Percentiles rank a stretch among this genome's conserved stretches.
Evolutionary conservation across 208 protist genomes (phyloP).

Genomic region (Leishmania tarentolae): DNA sequence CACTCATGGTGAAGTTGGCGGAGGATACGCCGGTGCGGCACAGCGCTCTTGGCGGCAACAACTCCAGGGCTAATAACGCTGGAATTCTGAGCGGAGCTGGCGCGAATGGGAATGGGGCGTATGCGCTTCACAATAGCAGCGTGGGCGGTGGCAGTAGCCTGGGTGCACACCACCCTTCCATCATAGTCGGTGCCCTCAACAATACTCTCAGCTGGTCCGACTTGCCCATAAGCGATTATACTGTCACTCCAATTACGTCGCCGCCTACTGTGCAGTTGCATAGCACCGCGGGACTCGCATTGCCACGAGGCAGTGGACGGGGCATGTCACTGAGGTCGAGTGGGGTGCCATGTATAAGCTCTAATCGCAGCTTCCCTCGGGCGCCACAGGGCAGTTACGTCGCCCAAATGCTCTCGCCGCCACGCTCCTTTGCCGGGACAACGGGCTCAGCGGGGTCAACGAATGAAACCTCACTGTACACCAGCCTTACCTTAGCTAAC

Average conservation of each 20-base stretch:
- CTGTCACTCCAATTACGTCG: constrained; percentile 18
- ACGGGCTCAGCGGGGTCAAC: background rate
- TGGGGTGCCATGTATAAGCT: background rate
- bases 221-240: constrained; percentile 10
- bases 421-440: background rate
- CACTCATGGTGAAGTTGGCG: constrained; percentile 84
- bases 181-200: background rate
- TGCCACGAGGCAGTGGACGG: background rate
- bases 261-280: constrained; percentile 12
- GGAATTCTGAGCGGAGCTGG: background rate
- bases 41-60: background rate
- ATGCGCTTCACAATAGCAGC: background rate
- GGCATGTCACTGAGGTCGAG: background rate
- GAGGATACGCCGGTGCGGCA: constrained; percentile 55
- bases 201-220: constrained; percentile 18
- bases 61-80: constrained; percentile 6
- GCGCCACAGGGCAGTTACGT: background rate
- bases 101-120: background rate
- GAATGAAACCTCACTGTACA: background rate
- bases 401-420: background rate
- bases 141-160: background rate
- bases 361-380: background rate
- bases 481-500: background rate
- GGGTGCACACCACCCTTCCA: background rate
- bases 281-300: background rate